Conservation (phyloP, 441 rosid species). For the Populus hybrid region DNA sequence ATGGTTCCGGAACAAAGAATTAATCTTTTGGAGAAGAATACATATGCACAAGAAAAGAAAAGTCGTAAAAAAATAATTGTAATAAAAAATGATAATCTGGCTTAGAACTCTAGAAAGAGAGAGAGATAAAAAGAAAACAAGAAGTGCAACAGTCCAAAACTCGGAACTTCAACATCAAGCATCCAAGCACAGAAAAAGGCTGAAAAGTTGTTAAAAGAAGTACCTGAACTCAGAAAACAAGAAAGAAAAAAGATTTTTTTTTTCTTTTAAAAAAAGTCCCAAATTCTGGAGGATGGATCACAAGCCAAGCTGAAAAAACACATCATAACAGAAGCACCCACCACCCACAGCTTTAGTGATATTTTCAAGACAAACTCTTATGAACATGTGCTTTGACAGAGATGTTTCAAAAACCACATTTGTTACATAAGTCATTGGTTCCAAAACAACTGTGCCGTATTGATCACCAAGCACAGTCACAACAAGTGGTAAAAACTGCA, state of each 20-base stretch:
- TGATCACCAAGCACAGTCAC: neutral
- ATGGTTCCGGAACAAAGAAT: neutral
- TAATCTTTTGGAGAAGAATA: neutral
- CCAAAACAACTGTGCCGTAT: neutral
- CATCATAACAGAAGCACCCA: constrained; percentile 24
- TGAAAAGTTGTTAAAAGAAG: constrained; percentile 34
- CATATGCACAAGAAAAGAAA: too few relatives aligned
- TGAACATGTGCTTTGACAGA: neutral
- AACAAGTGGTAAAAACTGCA: neutral
- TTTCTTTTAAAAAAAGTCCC: constrained; percentile 9
- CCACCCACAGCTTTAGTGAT: constrained; percentile 17
- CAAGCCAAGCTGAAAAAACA: constrained; percentile 15
- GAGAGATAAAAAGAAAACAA: constrained; percentile 16
- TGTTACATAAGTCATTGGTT: neutral
- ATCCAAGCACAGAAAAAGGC: constrained; percentile 35
- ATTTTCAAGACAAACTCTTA: constrained; percentile 1
- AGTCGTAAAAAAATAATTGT: constrained; percentile 24
- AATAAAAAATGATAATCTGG: neutral
- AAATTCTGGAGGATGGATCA: constrained; percentile 31
- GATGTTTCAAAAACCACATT: neutral
- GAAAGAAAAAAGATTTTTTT: constrained; percentile 16
- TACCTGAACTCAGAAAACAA: constrained; percentile 20
- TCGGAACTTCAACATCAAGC: constrained; percentile 46
- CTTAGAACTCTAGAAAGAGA: neutral
- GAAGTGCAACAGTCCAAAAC: constrained; percentile 44